Evolutionary conservation across 2,329 filamentous ascomycete genomes (phyloP).

Genomic region (Colletotrichum truncatum): DNA sequence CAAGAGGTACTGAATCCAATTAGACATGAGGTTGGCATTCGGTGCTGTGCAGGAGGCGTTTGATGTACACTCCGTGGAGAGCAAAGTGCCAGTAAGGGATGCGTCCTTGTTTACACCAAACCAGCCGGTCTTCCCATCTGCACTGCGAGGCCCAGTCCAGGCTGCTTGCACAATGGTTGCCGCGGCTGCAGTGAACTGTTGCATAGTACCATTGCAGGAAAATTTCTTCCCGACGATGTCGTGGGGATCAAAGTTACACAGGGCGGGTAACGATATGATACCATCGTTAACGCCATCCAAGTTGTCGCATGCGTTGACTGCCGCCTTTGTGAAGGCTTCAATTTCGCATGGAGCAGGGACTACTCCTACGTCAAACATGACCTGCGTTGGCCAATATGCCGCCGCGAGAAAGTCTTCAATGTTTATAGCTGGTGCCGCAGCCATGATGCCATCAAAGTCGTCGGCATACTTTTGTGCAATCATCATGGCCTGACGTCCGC

Average conservation of each 20-base stretch:
- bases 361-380: background rate
- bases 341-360: conserved; percentile 13
- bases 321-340: conserved; percentile 48
- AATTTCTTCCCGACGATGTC: conserved; percentile 2
- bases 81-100: no score
- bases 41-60: background rate
- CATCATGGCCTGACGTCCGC: conserved; percentile 66
- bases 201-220: conserved; percentile 36
- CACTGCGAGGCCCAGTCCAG: conserved; percentile 17
- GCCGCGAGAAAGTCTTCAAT: conserved; percentile 36
- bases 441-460: conserved; percentile 67
- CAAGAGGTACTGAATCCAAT: no score
- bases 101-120: conserved; percentile 36
- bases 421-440: conserved; percentile 52
- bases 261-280: conserved; percentile 44
- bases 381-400: background rate
- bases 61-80: no score
- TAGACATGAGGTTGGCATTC: no score
- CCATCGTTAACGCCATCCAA: conserved; percentile 56
- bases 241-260: conserved; percentile 24
- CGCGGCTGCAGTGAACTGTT: background rate
- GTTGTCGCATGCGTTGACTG: conserved; percentile 48
- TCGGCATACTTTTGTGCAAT: conserved; percentile 61
- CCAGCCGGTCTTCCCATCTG: background rate
- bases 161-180: conserved; percentile 18